Evolutionary conservation across 768 basidiomycete species (phyloP).

Genomic region (Strobilomyces dryophilus): DNA sequence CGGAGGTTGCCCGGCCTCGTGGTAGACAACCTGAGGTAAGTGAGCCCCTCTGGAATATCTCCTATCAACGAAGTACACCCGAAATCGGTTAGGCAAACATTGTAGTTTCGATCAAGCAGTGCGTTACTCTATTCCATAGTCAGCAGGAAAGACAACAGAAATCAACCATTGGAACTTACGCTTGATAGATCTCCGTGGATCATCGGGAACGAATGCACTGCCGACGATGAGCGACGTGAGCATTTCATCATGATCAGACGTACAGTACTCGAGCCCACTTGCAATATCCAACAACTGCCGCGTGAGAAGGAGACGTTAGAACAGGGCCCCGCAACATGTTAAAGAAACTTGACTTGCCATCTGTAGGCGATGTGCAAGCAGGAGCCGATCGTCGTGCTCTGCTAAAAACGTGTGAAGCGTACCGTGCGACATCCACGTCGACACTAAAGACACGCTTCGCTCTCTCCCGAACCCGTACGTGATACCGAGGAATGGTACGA

Average conservation of each 20-base stretch:
- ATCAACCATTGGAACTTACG: background rate
- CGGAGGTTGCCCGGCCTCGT: constrained; percentile 35
- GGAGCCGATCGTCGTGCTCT: background rate
- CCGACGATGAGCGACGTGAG: background rate
- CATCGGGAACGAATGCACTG: constrained; percentile 11
- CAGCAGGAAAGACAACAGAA: background rate
- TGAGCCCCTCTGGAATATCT: background rate
- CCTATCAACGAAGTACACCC: background rate
- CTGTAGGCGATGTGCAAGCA: background rate
- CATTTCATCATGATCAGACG: background rate
- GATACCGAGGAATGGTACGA: constrained; percentile 10
- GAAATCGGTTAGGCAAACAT: background rate
- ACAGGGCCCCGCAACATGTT: no score
- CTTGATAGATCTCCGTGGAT: constrained; percentile 14
- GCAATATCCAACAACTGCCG: no score
- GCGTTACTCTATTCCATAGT: background rate
- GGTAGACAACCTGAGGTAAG: constrained; percentile 18
- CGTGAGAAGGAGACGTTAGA: no score
- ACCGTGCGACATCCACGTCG: constrained; percentile 5
- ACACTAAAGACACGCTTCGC: background rate
- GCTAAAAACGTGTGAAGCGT: background rate
- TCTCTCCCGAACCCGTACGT: constrained; percentile 20
- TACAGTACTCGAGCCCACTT: background rate
- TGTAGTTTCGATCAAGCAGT: background rate
- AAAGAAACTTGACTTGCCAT: background rate